phyloP scores from a whole-genome alignment of 1,284 basidiomycete genomes.

The Austroboletus niveus region DNA sequence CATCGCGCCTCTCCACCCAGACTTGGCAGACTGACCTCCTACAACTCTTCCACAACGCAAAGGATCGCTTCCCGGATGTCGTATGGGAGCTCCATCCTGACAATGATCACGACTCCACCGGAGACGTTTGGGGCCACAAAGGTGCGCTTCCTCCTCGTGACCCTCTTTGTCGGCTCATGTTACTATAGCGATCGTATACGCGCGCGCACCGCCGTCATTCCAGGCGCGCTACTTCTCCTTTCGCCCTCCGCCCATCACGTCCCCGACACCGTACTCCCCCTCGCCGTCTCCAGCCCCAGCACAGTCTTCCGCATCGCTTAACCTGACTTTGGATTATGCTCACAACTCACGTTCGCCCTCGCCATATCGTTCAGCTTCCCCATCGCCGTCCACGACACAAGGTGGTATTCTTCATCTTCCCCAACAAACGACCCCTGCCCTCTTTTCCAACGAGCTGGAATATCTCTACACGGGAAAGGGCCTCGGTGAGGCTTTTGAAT shows the following conservation, averaged over 20 bases:
- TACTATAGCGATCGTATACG: constrained; percentile 83
- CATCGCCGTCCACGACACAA: constrained; percentile 41
- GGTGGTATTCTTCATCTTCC: constrained; percentile 51
- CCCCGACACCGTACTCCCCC: constrained; percentile 56
- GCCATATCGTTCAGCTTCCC: constrained; percentile 47
- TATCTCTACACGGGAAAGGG: constrained; percentile 89
- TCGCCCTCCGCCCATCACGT: constrained; percentile 52
- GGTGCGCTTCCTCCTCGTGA: constrained; percentile 44
- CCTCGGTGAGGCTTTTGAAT: constrained; percentile 85
- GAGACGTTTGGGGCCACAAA: constrained; percentile 88
- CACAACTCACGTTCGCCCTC: constrained; percentile 55
- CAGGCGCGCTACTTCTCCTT: constrained; percentile 83
- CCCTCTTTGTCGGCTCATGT: constrained; percentile 5
- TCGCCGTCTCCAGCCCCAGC: constrained; percentile 52
- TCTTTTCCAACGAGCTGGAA: constrained; percentile 86
- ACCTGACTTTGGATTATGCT: constrained; percentile 45
- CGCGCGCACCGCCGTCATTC: constrained; percentile 85
- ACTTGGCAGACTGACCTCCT: constrained; percentile 79
- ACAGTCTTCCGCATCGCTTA: constrained; percentile 63
- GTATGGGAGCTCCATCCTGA: constrained; percentile 75
- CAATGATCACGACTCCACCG: constrained; percentile 46
- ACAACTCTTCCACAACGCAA: constrained; percentile 72
- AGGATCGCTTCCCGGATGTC: constrained; percentile 89
- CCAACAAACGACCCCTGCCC: constrained; percentile 67
- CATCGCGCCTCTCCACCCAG: constrained; percentile 58